Evolutionary conservation across 2,329 filamentous ascomycete genomes (phyloP), one percentile per base, ranked within the genome.

Genomic region (Botrytis hyacinthi): DNA sequence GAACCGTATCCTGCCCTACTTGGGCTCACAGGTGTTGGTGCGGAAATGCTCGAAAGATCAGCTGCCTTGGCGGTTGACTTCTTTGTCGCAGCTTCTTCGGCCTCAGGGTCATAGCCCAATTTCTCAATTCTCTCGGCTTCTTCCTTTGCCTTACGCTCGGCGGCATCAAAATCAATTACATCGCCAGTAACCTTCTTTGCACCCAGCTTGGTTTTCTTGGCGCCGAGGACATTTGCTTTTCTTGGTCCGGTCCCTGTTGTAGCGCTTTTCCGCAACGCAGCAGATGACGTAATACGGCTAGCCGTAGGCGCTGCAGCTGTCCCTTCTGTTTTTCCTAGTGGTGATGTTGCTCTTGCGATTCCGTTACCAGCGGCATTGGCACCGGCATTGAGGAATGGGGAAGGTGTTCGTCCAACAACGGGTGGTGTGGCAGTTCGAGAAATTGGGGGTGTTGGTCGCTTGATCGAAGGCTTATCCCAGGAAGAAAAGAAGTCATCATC

Each of bases 401-500:
- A 98, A 7, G 90, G 89, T 18, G 92, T 95, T 78, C 95, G 92
- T 79, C 92, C 92, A 78, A 93, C 87, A 18, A 93, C 89, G 5
- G 93, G 91, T 22, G 95, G 95, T 4, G 96, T 98, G 70, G 90
- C 91, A 61, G 93, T 96, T 80, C 96, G 92, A 54, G 95, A 98
- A 61, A 96, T 89, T 26, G 96, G 95, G 77, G 97, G 97, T 76
- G 94, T 98, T 51, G 95, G 95, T 79, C 94, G 91, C 87, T 98
- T 99, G 84, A 99, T 97, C 7, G 94, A 89, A 35, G 96, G 96
- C 85, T 98, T 98, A 81, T 98, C 96, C 96, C 95, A 99, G 0
- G 94, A 98, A 16, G 95, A 97, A 84, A 99, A 99, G 87, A 99
- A 99, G 82, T 98, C 96, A 80, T 98, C 95, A 32, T 92, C 91